A percentile compares a stretch with the other conserved stretches of the same genome.
Conservation (phyloP, 83 land plant species). For the Diphasiastrum complanatum region DNA sequence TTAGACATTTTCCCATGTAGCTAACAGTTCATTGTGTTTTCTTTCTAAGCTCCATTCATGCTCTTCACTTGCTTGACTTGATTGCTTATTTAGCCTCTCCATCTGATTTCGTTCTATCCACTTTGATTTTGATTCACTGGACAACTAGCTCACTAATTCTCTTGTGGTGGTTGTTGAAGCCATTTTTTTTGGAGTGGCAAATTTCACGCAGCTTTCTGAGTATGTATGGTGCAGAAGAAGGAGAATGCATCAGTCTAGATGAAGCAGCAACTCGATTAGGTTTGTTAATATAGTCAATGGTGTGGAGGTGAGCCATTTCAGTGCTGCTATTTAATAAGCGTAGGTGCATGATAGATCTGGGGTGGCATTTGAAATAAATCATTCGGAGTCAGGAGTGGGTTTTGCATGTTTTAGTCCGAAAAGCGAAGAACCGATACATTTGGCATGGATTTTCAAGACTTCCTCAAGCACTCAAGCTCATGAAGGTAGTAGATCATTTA, state of each 20-base stretch:
- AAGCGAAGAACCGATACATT: constrained; percentile 74
- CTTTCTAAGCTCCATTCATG: no score
- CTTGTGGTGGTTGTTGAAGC: background rate
- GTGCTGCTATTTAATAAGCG: no score
- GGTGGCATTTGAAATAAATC: background rate
- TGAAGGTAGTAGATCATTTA: no score
- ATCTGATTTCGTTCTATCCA: no score
- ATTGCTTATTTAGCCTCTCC: no score
- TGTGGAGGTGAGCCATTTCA: constrained; percentile 51
- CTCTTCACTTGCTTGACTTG: no score
- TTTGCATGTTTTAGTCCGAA: constrained; percentile 61
- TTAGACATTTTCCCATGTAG: no score
- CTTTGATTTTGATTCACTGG: background rate
- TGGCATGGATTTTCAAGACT: constrained; percentile 85
- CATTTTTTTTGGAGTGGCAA: background rate
- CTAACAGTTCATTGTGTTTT: no score
- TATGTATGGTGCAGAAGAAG: constrained; percentile 51
- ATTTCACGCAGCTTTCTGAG: constrained; percentile 49
- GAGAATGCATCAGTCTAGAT: constrained; percentile 68
- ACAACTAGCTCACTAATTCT: background rate
- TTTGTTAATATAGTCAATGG: constrained; percentile 68
- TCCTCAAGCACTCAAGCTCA: constrained; percentile 50
- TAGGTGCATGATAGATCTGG: no score
- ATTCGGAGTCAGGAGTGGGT: background rate
- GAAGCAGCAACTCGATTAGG: constrained; percentile 73